Conservation (phyloP, 306 rosid species). For the Medicago ruthenica region DNA sequence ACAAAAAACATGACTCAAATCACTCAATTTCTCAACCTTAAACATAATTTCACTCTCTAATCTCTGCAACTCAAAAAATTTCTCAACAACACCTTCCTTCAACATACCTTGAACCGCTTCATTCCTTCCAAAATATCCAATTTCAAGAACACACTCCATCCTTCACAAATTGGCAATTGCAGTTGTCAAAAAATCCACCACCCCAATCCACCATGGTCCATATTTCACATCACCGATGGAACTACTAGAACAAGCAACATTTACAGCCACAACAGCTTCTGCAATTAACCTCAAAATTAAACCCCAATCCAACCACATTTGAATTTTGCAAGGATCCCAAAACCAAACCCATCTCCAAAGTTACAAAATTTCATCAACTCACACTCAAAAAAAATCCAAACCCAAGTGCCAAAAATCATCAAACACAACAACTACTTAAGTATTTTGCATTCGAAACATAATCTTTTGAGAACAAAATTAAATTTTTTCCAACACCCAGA, state of each 20-base stretch:
- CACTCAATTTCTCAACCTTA: too few species aligned
- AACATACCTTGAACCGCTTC: conserved; percentile 88
- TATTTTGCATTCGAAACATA: background rate
- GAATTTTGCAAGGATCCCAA: too few species aligned
- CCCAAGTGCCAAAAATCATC: background rate
- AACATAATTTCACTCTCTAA: conserved; percentile 75
- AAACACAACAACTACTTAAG: background rate
- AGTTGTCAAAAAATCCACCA: background rate
- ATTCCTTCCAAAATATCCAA: conserved; percentile 88
- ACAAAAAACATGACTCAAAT: too few species aligned
- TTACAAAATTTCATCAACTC: too few species aligned
- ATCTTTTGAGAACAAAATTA: too few species aligned
- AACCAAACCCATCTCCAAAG: too few species aligned
- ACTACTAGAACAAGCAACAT: background rate
- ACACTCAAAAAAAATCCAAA: too few species aligned
- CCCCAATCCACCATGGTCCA: background rate
- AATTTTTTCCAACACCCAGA: too few species aligned
- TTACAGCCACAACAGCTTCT: conserved; percentile 20
- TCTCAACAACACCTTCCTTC: conserved; percentile 66
- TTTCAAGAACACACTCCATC: conserved; percentile 61
- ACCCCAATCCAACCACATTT: too few species aligned
- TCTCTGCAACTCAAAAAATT: conserved; percentile 76
- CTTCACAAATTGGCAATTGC: background rate
- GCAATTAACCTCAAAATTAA: too few species aligned
- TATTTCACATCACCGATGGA: background rate